Conservation (phyloP, 1,284 basidiomycete genomes). For the Schizophyllum amplum region DNA sequence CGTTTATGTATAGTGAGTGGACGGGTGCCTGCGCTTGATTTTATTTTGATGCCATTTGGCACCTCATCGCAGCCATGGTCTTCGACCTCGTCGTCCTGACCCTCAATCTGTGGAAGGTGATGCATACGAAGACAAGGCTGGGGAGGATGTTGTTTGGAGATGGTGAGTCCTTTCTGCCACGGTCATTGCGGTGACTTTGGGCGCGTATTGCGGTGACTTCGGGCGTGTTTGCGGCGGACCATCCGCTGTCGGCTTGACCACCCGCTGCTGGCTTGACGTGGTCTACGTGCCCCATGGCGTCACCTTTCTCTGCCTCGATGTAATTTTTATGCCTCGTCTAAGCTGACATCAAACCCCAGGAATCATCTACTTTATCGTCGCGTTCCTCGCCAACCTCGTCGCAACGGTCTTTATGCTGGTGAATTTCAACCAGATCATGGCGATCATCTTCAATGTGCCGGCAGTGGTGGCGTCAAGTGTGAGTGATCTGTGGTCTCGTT, state of each 20-base stretch:
- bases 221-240: too few relatives aligned
- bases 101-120: slow-evolving; percentile 47
- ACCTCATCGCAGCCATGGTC: slow-evolving; percentile 34
- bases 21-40: too few relatives aligned
- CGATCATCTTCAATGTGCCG: slow-evolving; percentile 52
- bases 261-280: too few relatives aligned
- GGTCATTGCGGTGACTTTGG: too few relatives aligned
- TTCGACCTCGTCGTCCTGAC: slow-evolving; percentile 60
- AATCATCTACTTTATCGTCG: slow-evolving; percentile 65
- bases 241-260: too few relatives aligned
- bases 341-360: slow-evolving; percentile 24
- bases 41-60: too few relatives aligned
- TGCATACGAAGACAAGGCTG: slow-evolving; percentile 6
- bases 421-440: slow-evolving; percentile 52
- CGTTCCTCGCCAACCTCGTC: slow-evolving; percentile 51
- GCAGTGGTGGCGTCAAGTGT: slow-evolving; percentile 23
- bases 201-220: too few relatives aligned
- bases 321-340: slow-evolving; percentile 50
- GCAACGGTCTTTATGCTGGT: slow-evolving; percentile 62
- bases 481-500: neutral
- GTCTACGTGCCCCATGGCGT: slow-evolving; percentile 24
- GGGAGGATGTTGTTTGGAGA: slow-evolving; percentile 15
- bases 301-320: slow-evolving; percentile 48
- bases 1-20: slow-evolving; percentile 48
- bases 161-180: too few relatives aligned